These are phyloP conservation scores for Candida sithepensis DNA, from an alignment of 805 yeast genomes.

Conservation along the genomic window DNA sequence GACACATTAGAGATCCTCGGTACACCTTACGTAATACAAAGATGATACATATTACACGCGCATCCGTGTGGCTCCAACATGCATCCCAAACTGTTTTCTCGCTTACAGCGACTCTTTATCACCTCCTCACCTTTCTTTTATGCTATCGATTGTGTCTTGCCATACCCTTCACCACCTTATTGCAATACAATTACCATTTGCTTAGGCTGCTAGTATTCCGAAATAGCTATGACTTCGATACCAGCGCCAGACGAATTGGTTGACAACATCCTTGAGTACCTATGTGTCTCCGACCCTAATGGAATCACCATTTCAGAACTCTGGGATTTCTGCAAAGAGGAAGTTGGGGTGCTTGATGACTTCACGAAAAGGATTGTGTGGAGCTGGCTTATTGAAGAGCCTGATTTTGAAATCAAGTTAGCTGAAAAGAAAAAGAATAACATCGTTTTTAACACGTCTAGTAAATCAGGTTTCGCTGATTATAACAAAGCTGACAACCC, in stretches of 20 bases:
- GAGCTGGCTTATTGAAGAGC: conserved; percentile 34
- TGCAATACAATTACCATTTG: too few relatives aligned
- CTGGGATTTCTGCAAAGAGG: conserved; percentile 29
- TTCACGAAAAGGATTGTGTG: conserved; percentile 33
- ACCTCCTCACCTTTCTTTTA: too few relatives aligned
- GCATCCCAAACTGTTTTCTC: too few relatives aligned
- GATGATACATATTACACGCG: too few relatives aligned
- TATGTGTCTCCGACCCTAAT: conserved; percentile 32
- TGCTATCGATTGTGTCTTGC: too few relatives aligned
- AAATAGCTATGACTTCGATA: conserved; percentile 2
- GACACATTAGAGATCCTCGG: too few relatives aligned
- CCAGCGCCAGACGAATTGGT: conserved; percentile 35
- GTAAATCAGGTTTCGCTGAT: conserved; percentile 6
- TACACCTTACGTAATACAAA: too few relatives aligned
- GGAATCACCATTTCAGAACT: conserved; percentile 31
- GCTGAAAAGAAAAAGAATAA: conserved; percentile 3
- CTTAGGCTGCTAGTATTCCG: too few relatives aligned
- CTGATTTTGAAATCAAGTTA: conserved; percentile 21
- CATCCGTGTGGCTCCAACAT: too few relatives aligned
- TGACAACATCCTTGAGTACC: conserved; percentile 28
- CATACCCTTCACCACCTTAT: too few relatives aligned
- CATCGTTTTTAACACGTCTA: conserved; percentile 6
- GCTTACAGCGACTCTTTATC: too few relatives aligned
- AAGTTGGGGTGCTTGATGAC: conserved; percentile 24
- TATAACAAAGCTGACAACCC: conserved; percentile 10